Base-by-base conservation (phyloP, 2,329 filamentous ascomycete genomes). In the Alternaria brassicae region DNA sequence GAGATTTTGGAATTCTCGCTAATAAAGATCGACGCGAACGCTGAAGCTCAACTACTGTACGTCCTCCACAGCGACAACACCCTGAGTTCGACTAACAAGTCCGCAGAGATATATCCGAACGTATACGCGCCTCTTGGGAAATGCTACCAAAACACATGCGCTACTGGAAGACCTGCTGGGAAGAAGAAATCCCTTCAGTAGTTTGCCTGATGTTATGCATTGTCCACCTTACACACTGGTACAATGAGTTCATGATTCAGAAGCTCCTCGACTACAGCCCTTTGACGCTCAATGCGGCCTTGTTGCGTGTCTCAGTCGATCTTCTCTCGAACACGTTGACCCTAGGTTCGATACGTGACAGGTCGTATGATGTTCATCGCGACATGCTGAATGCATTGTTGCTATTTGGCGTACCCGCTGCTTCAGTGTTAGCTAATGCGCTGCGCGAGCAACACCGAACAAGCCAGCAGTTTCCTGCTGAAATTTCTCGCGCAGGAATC, bases 221-320 rank as follows among this genome's bases (percentile, higher is more conserved):
- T n/a, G 63, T 73, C 30, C 70, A 76, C 55, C 62, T 76, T 8
- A 71, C 68, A 7, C 69, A 76, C 58, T 71, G 69, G 64, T 76
- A 75, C 65, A 75, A 72, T 42, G 74, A 77, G 41, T 77, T 76
- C 61, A 71, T 77, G 65, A 71, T 77, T 17, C 73, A 73, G 30
- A 74, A 71, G 21, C 63, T 76, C 7, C 70, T 77, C 23, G 72
- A 72, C 6, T 68, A 67, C 47, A 62, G 60, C 5, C 66, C 68
- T 0, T 58, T 75, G 8, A 70, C 68, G 0, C 62, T 66, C 37
- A 72, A 75, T 44, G 44, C 56, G 1, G 61, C 69, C 1, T 62
- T 75, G 9, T 54, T 76, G 23, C 69, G 65, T 42, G 69, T 75
- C 3, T 66, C 63, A 5, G 60, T 70, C 27, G 71, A 72, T 37